Percentiles rank a stretch among this genome's conserved stretches.
phyloP scores from a whole-genome alignment of 257 asterid genomes.

The Paulownia fortunei region DNA sequence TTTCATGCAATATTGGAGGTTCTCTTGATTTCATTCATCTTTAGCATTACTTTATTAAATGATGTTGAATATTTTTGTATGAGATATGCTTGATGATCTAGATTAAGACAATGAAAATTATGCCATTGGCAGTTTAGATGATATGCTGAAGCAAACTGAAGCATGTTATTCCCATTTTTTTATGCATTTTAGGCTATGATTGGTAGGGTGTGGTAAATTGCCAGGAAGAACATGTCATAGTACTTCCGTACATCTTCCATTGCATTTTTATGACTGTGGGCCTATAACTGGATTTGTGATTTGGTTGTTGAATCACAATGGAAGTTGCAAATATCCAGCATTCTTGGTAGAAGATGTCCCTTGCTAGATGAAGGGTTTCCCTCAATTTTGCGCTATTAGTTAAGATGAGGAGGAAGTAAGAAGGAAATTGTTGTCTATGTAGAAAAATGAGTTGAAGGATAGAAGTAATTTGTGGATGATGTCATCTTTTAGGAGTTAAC shows the following conservation, averaged over 20 bases:
- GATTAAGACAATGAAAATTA: no score
- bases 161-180: no score
- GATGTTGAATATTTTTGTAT: background rate
- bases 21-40: constrained; percentile 23
- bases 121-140: no score
- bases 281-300: background rate
- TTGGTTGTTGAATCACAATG: background rate
- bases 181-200: background rate
- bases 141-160: no score
- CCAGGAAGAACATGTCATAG: background rate
- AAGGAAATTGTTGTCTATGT: background rate
- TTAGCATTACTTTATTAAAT: background rate
- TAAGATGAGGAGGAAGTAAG: background rate
- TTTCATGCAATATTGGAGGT: constrained; percentile 96
- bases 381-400: background rate
- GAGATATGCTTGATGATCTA: no score
- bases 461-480: background rate
- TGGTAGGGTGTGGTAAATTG: background rate
- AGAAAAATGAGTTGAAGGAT: background rate
- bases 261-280: background rate
- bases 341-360: background rate
- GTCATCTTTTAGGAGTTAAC: background rate
- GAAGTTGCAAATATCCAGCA: background rate
- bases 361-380: background rate
- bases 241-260: background rate